phyloP scores from a whole-genome alignment of 345 rosid genomes.

The Excoecaria agallocha region DNA sequence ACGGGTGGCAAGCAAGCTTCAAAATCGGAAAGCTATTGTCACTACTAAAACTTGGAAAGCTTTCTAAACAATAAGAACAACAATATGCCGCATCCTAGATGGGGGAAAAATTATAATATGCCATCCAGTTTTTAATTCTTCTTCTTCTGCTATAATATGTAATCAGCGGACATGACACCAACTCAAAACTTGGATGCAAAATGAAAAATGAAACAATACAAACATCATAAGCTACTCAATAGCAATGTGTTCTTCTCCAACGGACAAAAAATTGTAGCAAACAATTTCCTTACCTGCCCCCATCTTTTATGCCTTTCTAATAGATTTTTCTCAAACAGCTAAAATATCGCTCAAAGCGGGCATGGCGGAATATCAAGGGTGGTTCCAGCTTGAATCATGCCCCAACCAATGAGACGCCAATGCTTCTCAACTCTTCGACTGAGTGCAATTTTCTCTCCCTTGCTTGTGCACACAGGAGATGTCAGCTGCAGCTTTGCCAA shows the following conservation, averaged over 20 bases:
- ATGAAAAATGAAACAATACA: not conserved
- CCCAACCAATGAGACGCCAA: conserved; percentile 97
- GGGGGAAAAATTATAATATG: too few relatives aligned
- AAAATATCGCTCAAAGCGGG: conserved; percentile 27
- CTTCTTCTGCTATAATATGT: not conserved
- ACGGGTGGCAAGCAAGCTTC: too few relatives aligned
- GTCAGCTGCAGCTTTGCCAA: conserved; percentile 88
- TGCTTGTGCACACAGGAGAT: conserved; percentile 89
- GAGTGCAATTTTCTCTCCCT: conserved; percentile 81
- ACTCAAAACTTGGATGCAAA: not conserved
- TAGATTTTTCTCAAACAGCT: not conserved
- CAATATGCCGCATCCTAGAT: too few relatives aligned
- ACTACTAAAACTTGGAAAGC: too few relatives aligned
- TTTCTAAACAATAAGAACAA: too few relatives aligned
- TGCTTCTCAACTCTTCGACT: conserved; percentile 89
- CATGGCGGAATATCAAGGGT: conserved; percentile 72
- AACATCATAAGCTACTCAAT: not conserved
- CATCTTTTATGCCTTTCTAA: not conserved
- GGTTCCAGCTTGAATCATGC: conserved; percentile 89
- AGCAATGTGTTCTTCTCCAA: not conserved
- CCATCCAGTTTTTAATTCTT: too few relatives aligned
- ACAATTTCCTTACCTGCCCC: not conserved
- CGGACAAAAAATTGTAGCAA: not conserved
- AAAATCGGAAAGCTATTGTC: too few relatives aligned
- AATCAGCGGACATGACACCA: not conserved